Base-by-base conservation (phyloP, 768 basidiomycete genomes). In the Hypholoma sublateritium region DNA sequence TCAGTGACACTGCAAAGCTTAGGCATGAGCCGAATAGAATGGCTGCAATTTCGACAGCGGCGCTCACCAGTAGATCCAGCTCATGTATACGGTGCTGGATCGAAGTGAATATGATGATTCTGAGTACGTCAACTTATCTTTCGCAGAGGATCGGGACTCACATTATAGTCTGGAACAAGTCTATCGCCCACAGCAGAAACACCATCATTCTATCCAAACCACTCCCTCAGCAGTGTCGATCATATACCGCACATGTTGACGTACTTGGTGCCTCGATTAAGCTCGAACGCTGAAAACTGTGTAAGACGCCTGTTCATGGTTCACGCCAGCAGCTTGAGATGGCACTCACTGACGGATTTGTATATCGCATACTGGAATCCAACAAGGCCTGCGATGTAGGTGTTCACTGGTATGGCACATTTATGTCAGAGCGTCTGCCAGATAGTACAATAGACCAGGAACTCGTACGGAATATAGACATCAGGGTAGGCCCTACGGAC, bases 331-430 rank as follows among this genome's bases (percentile, higher is more conserved):
- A 46, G 12, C 14, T 22, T 4, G 46, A 54, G 65, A 66, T 22
- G 50, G 35, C 1, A 64, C 70, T 60, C 67, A 77, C 65, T 71
- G 69, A 57, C 69, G 69, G 28, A 63, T 56, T 60, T 71, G 67
- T 56, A 76, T 57, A n/a, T 68, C 62, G 58, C 67, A 69, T 57
- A 77, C 48, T 69, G 67, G 22, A 65, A 60, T 44, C 65, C 63
- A 17, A 67, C 64, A 24, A 67, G 37, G 11, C 69, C 69, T 43
- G 60, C 67, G 13, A 64, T 35, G 54, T 70, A 70, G 16, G 65
- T 67, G 42, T 70, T 69, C 19, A 70, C 69, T 70, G 44, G 8
- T n/a, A 22, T 44, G 46, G 16, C 46, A 47, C 22, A 16, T 24
- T 47, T 28, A 28, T 47, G 46, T 25, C 22, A 47, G 25, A n/a